Conservation (phyloP, 169 alveolate species). For the Cystoisospora suis region DNA sequence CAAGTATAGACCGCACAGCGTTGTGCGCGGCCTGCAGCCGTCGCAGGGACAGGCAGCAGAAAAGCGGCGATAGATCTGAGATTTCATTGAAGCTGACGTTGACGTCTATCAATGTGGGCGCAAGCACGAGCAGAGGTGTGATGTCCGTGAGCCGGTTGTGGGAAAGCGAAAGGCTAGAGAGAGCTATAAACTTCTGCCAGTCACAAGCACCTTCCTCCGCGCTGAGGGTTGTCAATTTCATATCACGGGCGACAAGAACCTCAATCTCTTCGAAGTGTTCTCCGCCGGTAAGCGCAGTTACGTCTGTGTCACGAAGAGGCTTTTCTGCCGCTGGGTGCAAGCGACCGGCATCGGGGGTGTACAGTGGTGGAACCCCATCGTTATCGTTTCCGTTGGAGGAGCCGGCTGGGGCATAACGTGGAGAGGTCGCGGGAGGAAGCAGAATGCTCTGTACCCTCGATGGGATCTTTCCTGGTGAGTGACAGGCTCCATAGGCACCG, state of each 20-base stretch:
- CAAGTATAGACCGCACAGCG: not conserved
- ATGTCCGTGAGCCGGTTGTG: constrained; percentile 14
- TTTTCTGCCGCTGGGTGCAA: not conserved
- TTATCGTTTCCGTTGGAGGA: too few species aligned
- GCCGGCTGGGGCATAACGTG: too few species aligned
- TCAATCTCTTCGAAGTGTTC: not conserved
- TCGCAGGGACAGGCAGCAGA: not conserved
- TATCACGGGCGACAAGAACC: constrained; percentile 5
- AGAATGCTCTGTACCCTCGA: too few species aligned
- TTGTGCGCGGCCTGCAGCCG: constrained; percentile 7
- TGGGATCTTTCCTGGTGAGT: too few species aligned
- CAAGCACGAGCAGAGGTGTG: not conserved
- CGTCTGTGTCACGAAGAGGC: not conserved
- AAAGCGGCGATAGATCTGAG: constrained; percentile 17
- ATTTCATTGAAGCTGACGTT: constrained; percentile 5
- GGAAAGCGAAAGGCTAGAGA: constrained; percentile 1
- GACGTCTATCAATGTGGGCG: constrained; percentile 6
- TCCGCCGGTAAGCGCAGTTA: not conserved
- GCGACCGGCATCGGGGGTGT: not conserved
- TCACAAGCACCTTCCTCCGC: constrained; percentile 2
- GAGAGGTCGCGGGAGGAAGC: too few species aligned
- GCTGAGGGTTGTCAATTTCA: constrained; percentile 4
- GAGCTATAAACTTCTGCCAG: constrained; percentile 4
- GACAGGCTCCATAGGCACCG: too few species aligned
- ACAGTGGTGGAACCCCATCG: too few species aligned